phyloP scores from a whole-genome alignment of 176 grass and related monocot genomes.

The Thinopyrum elongatum region DNA sequence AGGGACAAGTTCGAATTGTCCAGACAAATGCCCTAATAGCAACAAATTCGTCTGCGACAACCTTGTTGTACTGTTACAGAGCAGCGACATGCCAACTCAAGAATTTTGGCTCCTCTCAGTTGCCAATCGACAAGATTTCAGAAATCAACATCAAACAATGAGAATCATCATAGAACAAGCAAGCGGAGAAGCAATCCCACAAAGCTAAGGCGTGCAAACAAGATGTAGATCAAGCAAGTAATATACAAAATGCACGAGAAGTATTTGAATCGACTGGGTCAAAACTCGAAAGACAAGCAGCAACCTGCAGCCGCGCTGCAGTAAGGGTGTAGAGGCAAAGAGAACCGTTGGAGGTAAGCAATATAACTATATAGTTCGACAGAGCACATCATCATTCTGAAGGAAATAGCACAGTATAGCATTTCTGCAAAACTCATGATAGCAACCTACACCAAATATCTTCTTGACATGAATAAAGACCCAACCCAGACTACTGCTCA shows the following conservation, averaged over 20 bases:
- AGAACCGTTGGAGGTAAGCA: background rate
- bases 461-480: conserved; percentile 37
- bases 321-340: background rate
- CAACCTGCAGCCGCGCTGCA: background rate
- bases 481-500: conserved; percentile 47
- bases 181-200: too few relatives aligned
- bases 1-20: too few relatives aligned
- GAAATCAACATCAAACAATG: background rate
- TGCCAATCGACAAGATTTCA: background rate
- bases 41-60: too few relatives aligned
- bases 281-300: background rate
- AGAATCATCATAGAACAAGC: background rate
- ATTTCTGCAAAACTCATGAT: conserved; percentile 25
- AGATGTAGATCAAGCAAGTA: background rate
- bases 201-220: background rate
- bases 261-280: background rate
- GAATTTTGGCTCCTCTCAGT: background rate
- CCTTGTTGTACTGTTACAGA: background rate
- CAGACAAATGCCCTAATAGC: too few relatives aligned
- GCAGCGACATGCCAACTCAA: background rate
- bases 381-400: conserved; percentile 13
- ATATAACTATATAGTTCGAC: background rate
- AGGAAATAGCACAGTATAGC: conserved; percentile 21
- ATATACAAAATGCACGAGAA: background rate
- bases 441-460: background rate